phyloP scores from a whole-genome alignment of 768 basidiomycete species.

The Lactifluus echinatus region DNA sequence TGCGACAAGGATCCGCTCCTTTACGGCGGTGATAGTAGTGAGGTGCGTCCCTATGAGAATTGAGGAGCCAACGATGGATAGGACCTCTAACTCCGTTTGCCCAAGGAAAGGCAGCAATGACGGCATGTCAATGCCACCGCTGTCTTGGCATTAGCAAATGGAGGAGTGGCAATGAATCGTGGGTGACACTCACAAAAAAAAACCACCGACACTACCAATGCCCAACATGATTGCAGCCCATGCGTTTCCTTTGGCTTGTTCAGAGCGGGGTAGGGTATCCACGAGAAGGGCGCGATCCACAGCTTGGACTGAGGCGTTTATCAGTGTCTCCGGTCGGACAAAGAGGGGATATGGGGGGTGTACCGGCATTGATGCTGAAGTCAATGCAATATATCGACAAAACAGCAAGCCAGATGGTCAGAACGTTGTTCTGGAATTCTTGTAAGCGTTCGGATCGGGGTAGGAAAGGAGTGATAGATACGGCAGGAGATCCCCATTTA shows the following conservation, averaged over 20 bases:
- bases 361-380: conserved; percentile 53
- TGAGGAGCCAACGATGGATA: conserved; percentile 65
- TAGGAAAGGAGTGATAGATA: conserved; percentile 21
- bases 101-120: conserved; percentile 66
- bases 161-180: background rate
- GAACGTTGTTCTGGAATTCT: conserved; percentile 43
- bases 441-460: background rate
- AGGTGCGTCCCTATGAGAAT: conserved; percentile 60
- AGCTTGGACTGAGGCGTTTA: conserved; percentile 54
- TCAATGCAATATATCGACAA: conserved; percentile 59
- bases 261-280: conserved; percentile 64
- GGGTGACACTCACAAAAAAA: conserved; percentile 63
- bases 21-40: conserved; percentile 50
- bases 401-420: conserved; percentile 76
- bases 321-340: conserved; percentile 31
- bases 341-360: background rate
- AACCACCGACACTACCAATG: conserved; percentile 76
- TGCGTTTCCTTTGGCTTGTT: conserved; percentile 82
- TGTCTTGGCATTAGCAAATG: conserved; percentile 25
- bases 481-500: conserved; percentile 27
- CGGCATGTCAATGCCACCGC: conserved; percentile 76
- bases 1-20: conserved; percentile 64
- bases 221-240: conserved; percentile 95
- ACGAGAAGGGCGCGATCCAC: conserved; percentile 87
- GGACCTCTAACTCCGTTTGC: conserved; percentile 67